phyloP scores from a whole-genome alignment of 1,139 yeast genomes.

The Wickerhamomyces sp. region DNA sequence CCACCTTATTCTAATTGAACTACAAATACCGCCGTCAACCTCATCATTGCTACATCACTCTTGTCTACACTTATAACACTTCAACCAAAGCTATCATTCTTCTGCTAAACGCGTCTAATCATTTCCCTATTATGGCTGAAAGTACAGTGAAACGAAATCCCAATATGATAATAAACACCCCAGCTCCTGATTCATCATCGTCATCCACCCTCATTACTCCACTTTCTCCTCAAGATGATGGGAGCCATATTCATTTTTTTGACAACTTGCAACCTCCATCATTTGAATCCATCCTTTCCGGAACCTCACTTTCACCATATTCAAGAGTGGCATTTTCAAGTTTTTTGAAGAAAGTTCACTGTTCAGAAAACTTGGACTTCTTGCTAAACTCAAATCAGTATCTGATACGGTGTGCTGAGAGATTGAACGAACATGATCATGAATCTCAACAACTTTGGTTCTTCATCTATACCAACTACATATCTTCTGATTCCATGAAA shows the following conservation, averaged over 20 bases:
- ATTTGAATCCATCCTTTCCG: constrained; percentile 18
- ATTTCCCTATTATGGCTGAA: neutral
- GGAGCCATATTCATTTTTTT: neutral
- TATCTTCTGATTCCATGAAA: constrained; percentile 20
- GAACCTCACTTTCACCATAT: constrained; percentile 19
- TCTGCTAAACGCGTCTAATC: too few relatives aligned
- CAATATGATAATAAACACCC: neutral
- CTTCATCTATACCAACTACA: constrained; percentile 15
- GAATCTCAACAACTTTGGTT: constrained; percentile 17
- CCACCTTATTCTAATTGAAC: too few relatives aligned
- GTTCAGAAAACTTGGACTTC: constrained; percentile 23
- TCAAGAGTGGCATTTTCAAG: constrained; percentile 22
- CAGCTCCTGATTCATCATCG: neutral
- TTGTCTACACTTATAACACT: too few relatives aligned
- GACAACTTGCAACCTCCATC: constrained; percentile 9
- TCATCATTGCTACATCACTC: too few relatives aligned
- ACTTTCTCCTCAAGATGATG: constrained; percentile 8
- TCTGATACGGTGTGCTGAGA: constrained; percentile 3
- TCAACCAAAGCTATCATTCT: too few relatives aligned
- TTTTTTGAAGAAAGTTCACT: constrained; percentile 19
- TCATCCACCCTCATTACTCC: constrained; percentile 6
- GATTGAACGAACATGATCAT: neutral
- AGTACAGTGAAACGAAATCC: neutral
- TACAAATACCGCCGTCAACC: too few relatives aligned
- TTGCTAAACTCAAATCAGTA: constrained; percentile 17